Evolutionary conservation across 2,329 filamentous ascomycete species (phyloP), one percentile per base, ranked within the genome.

Genomic region (Diplodia corticola): DNA sequence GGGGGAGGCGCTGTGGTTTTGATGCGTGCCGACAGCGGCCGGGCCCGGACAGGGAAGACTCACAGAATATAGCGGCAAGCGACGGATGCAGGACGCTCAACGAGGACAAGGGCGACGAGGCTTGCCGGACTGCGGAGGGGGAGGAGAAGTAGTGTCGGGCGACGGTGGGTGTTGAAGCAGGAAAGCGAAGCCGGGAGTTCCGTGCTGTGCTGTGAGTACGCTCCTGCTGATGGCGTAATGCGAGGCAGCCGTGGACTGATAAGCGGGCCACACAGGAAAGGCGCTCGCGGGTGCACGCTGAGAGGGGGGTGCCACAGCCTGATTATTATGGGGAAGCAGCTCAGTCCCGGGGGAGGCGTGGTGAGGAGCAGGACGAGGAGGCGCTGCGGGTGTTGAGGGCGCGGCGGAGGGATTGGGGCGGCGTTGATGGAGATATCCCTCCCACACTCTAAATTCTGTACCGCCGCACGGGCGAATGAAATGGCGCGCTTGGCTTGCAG

Each of bases 381-480:
- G 57, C 57, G 57, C 44, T 55, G 63, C 49, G 63, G 55, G 64
- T 60, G 64, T 54, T 53, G 64, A 61, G 64, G 57, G 44, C 44
- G 35, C 40, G 35, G 40, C 40, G 63, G 40, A 50, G 53, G 49
- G 53, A 61, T 66, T 60, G 64, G 64, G 64, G 55, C 64, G 55
- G 64, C 53, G 55, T 51, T 51, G 35, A 55, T 54, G 50, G 63
- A 64, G 51, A 64, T 64, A 55, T 53, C 57, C 55, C 55, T 64
- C 44, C 48, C 63, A 66, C 64, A 66, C 54, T 66, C 64, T 66
- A 66, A 66, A 66, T 66, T 60, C 55, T 61, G 64, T 60, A 61
- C 64, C 44, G 54, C 54, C 54, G 64, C n/a, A 26, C 46, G 26
- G 54, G 44, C 48, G 64, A 64, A 55, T 64, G 50, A 64, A 55